These are phyloP conservation scores for Tremellales sp. DNA, from an alignment of 1,284 basidiomycete species.

Conservation along the genomic window DNA sequence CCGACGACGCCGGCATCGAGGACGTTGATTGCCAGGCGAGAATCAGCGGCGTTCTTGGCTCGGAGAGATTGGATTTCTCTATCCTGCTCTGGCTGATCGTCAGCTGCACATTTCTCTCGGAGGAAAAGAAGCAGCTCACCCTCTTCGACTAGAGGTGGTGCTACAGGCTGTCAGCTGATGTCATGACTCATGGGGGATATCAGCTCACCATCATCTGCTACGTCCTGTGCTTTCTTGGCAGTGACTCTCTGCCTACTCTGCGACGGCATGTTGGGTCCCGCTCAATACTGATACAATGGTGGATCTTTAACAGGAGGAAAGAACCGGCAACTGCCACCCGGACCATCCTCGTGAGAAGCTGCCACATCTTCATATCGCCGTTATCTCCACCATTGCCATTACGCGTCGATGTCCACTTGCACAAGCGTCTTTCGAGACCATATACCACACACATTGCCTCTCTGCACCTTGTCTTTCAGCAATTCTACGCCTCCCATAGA, in stretches of 20 bases:
- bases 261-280: too few relatives aligned
- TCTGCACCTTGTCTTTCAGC: not conserved
- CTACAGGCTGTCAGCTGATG: not conserved
- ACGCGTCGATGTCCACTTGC: slow-evolving; percentile 2
- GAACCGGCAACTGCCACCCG: slow-evolving; percentile 3
- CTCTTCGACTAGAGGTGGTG: not conserved
- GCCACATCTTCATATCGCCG: slow-evolving; percentile 7
- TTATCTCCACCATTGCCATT: not conserved
- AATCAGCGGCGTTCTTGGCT: slow-evolving; percentile 23
- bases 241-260: too few relatives aligned
- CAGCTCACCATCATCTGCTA: slow-evolving; percentile 26
- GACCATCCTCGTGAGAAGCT: not conserved
- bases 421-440: not conserved
- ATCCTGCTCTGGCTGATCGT: slow-evolving; percentile 42
- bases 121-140: not conserved
- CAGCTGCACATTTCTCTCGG: too few relatives aligned
- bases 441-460: not conserved
- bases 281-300: too few relatives aligned
- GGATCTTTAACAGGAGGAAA: too few relatives aligned
- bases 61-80: slow-evolving; percentile 29
- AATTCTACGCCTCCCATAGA: not conserved
- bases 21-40: slow-evolving; percentile 18
- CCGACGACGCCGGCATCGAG: slow-evolving; percentile 34
- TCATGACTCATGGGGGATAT: not conserved
- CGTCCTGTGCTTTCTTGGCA: too few relatives aligned